Conservation (phyloP, 805 yeast species). For the Blastobotrys chiropterorum region DNA sequence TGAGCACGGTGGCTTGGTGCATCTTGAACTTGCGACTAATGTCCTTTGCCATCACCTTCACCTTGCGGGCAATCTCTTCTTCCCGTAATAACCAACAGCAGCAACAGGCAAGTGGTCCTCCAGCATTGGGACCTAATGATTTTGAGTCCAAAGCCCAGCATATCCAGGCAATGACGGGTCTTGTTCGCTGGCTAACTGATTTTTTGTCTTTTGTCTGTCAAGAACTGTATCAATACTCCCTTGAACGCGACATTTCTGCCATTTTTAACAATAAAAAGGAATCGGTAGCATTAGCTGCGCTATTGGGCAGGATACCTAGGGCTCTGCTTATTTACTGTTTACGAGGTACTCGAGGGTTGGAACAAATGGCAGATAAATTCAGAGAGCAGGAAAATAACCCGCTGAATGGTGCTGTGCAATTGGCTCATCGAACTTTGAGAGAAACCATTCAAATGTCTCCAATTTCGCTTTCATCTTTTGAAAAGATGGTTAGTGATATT, state of each 20-base stretch:
- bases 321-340: conserved; percentile 31
- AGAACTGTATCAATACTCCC: conserved; percentile 40
- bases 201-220: conserved; percentile 66
- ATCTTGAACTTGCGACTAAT: conserved; percentile 63
- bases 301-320: conserved; percentile 33
- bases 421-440: conserved; percentile 25
- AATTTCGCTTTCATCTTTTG: conserved; percentile 28
- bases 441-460: conserved; percentile 25
- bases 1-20: conserved; percentile 51
- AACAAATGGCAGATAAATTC: conserved; percentile 22
- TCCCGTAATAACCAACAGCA: conserved; percentile 25
- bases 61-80: conserved; percentile 38
- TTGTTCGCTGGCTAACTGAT: conserved; percentile 81
- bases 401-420: conserved; percentile 23
- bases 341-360: conserved; percentile 35
- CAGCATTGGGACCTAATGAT: conserved; percentile 37
- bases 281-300: conserved; percentile 28
- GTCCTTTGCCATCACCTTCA: conserved; percentile 67
- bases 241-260: conserved; percentile 7
- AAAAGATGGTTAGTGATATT: conserved; percentile 33
- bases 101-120: conserved; percentile 40
- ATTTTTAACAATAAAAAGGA: conserved; percentile 5
- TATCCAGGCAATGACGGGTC: conserved; percentile 47
- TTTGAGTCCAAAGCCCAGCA: conserved; percentile 25
- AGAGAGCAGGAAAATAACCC: conserved; percentile 21